Conservation (phyloP, 805 yeast species). For the Wickerhamiella alocasiicola region DNA sequence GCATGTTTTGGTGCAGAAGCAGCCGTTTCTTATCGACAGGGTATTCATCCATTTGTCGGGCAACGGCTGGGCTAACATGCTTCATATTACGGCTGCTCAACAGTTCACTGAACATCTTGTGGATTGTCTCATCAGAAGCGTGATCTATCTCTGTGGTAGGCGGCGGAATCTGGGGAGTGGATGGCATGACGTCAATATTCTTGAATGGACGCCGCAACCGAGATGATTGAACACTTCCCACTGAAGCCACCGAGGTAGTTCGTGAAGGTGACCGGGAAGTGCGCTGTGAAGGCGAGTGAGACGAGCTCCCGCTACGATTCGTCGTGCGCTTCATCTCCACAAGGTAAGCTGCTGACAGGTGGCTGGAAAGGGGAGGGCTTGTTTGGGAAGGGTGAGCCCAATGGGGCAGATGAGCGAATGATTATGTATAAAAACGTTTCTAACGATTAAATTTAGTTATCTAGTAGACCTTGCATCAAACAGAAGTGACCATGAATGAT, state of each 20-base stretch:
- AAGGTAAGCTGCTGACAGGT: too few relatives aligned
- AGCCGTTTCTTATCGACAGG: constrained; percentile 79
- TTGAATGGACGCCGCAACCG: constrained; percentile 5
- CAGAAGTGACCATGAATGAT: too few relatives aligned
- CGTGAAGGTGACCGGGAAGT: constrained; percentile 9
- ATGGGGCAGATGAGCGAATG: too few relatives aligned
- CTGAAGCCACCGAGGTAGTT: constrained; percentile 1
- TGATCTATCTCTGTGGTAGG: background rate
- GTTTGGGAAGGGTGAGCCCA: too few relatives aligned
- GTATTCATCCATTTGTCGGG: constrained; percentile 62
- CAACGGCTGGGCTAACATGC: constrained; percentile 56
- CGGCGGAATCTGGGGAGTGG: background rate
- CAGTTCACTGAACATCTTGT: constrained; percentile 53
- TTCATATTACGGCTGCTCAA: constrained; percentile 65
- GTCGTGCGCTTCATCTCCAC: too few relatives aligned
- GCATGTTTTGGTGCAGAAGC: constrained; percentile 74
- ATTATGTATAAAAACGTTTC: too few relatives aligned
- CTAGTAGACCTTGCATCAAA: too few relatives aligned
- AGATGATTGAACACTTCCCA: background rate
- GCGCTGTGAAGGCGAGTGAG: too few relatives aligned
- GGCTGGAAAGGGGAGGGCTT: too few relatives aligned
- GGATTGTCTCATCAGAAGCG: constrained; percentile 39
- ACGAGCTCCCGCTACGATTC: too few relatives aligned
- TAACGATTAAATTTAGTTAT: too few relatives aligned
- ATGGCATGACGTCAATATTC: constrained; percentile 6